These are phyloP conservation scores for Petunia secreta DNA, from an alignment of 257 asterid genomes.

Conservation along the genomic window DNA sequence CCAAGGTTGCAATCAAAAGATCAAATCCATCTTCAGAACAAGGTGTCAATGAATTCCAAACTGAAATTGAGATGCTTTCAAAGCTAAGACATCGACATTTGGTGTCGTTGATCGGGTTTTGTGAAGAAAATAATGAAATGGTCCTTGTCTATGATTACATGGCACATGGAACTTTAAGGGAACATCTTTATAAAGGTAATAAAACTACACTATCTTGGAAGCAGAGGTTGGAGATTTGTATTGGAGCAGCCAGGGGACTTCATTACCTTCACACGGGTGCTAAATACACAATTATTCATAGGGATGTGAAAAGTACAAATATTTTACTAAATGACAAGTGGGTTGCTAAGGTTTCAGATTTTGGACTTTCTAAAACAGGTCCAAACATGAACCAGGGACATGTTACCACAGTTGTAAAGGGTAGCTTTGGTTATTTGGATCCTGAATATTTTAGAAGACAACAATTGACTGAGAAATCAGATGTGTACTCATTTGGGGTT, in stretches of 20 bases:
- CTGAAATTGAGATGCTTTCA: constrained; percentile 88
- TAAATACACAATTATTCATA: constrained; percentile 81
- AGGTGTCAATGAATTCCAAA: constrained; percentile 82
- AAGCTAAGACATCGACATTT: constrained; percentile 76
- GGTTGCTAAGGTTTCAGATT: constrained; percentile 93
- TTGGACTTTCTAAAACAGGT: constrained; percentile 82
- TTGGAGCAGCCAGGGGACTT: constrained; percentile 86
- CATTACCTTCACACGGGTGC: constrained; percentile 92
- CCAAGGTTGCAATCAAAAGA: constrained; percentile 75
- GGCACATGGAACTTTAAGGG: constrained; percentile 84
- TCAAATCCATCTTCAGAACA: constrained; percentile 92
- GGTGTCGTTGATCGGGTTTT: constrained; percentile 82
- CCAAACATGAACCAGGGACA: constrained; percentile 87
- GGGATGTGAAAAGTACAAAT: constrained; percentile 89
- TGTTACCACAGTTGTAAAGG: constrained; percentile 81
- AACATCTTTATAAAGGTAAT: constrained; percentile 79
- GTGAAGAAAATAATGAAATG: constrained; percentile 89
- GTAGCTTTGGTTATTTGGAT: constrained; percentile 84
- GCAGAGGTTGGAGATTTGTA: constrained; percentile 73
- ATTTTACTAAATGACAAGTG: constrained; percentile 81
- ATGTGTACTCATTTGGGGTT: constrained; percentile 85
- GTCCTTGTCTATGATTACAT: constrained; percentile 80
- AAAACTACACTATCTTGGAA: constrained; percentile 70
- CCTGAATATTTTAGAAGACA: constrained; percentile 84
- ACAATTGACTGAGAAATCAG: constrained; percentile 82